Percentiles rank a stretch among this genome's conserved stretches.
phyloP scores from a whole-genome alignment of 495 filamentous ascomycete genomes.

The Annulohypoxylon nitens region DNA sequence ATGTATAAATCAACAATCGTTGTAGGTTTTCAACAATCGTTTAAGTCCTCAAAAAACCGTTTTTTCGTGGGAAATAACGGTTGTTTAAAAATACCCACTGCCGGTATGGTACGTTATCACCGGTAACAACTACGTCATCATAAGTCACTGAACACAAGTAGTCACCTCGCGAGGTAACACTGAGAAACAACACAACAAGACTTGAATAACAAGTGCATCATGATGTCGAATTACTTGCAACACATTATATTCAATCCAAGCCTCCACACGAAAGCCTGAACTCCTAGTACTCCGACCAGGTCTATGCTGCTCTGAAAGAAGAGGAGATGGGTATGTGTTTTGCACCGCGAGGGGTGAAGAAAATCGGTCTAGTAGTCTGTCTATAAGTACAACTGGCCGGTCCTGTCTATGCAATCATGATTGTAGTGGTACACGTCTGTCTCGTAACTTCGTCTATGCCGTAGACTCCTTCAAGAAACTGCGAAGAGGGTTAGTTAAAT shows the following conservation, averaged over 20 bases:
- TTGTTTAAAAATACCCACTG: no score
- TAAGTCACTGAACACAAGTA: neutral
- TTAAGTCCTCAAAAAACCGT: no score
- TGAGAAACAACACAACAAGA: neutral
- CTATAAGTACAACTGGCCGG: conserved; percentile 52
- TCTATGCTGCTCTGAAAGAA: conserved; percentile 37
- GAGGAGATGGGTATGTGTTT: conserved; percentile 54
- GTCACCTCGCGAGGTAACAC: neutral
- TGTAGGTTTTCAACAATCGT: no score
- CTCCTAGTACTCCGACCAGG: conserved; percentile 41
- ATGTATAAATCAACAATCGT: no score
- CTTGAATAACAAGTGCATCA: conserved; percentile 2
- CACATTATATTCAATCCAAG: conserved; percentile 46
- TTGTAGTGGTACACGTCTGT: conserved; percentile 54
- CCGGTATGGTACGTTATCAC: neutral
- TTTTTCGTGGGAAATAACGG: no score
- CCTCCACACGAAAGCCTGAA: conserved; percentile 42
- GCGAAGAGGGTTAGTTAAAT: conserved; percentile 35
- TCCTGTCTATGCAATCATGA: conserved; percentile 52
- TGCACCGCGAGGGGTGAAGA: conserved; percentile 39
- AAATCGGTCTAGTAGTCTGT: conserved; percentile 52
- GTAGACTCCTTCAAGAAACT: conserved; percentile 77
- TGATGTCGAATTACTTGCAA: conserved; percentile 45
- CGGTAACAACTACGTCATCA: conserved; percentile 36
- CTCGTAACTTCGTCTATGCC: conserved; percentile 62